These are phyloP conservation scores for Leishmania major DNA, from an alignment of 208 protist species.

Conservation along the genomic window DNA sequence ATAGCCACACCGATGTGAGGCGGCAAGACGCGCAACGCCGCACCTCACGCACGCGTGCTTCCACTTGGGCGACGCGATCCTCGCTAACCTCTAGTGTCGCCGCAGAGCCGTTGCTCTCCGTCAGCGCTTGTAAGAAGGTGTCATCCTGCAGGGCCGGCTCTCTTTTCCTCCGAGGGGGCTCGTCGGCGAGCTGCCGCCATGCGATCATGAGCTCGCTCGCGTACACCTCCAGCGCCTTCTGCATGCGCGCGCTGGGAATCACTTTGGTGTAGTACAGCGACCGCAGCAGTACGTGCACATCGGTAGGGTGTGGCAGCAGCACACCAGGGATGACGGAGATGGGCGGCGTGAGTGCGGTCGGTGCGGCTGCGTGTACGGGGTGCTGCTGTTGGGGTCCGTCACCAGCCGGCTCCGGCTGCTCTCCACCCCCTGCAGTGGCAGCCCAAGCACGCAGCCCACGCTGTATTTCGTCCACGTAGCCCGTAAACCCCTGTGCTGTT, in stretches of 20 bases:
- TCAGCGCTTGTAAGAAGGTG: neutral
- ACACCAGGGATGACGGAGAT: slow-evolving; percentile 25
- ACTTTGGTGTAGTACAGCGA: slow-evolving; percentile 31
- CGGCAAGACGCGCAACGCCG: neutral
- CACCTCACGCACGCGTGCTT: slow-evolving; percentile 4
- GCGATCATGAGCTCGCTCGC: slow-evolving; percentile 7
- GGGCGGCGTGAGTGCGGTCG: neutral
- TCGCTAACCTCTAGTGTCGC: neutral
- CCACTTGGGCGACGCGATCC: slow-evolving; percentile 6
- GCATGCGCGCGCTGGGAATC: slow-evolving; percentile 24
- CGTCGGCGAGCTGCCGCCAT: slow-evolving; percentile 2
- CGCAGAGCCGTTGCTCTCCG: neutral
- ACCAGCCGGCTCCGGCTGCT: neutral
- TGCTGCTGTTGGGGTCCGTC: neutral
- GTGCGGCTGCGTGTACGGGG: neutral
- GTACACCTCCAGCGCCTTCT: slow-evolving; percentile 22
- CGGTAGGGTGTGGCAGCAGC: slow-evolving; percentile 23
- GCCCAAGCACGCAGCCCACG: slow-evolving; percentile 12
- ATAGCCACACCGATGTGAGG: slow-evolving; percentile 19
- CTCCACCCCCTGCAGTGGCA: neutral
- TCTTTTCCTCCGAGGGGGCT: slow-evolving; percentile 7
- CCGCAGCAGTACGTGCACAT: slow-evolving; percentile 23
- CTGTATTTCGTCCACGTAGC: slow-evolving; percentile 24
- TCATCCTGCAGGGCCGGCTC: neutral
- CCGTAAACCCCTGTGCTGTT: slow-evolving; percentile 28